A percentile compares a stretch with the other conserved stretches of the same genome.
These are phyloP conservation scores for Didymella pinodella DNA, from an alignment of 2,329 filamentous ascomycete species.

Conservation along the genomic window DNA sequence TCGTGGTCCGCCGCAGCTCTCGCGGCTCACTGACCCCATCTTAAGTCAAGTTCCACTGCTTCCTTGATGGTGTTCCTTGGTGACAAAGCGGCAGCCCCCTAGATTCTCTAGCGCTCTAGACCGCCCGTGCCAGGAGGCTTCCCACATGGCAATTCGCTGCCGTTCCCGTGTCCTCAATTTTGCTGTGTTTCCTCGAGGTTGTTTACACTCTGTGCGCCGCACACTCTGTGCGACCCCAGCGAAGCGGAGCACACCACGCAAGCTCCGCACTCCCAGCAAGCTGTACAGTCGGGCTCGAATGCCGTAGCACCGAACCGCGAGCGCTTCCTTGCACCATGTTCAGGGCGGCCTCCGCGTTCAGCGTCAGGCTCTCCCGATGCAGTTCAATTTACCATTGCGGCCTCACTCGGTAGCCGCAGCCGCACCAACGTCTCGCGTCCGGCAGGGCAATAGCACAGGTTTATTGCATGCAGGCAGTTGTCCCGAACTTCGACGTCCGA, in stretches of 20 bases:
- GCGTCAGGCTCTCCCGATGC: background rate
- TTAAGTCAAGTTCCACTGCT: slow-evolving; percentile 24
- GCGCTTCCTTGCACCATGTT: background rate
- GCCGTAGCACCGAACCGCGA: background rate
- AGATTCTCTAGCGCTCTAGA: slow-evolving; percentile 8
- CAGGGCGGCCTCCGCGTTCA: background rate
- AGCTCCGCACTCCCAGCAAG: background rate
- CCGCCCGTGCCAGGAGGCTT: background rate
- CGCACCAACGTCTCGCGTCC: background rate
- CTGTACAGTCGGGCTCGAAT: background rate
- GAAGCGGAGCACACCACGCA: background rate
- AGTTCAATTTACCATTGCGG: background rate
- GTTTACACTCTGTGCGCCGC: slow-evolving; percentile 3
- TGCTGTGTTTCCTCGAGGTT: slow-evolving; percentile 1
- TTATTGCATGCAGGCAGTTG: slow-evolving; percentile 4
- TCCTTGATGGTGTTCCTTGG: background rate
- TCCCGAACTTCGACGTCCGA: slow-evolving; percentile 1
- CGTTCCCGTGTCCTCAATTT: slow-evolving; percentile 4
- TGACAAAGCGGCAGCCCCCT: slow-evolving; percentile 12
- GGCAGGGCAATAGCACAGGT: background rate
- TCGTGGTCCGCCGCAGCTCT: slow-evolving; percentile 23
- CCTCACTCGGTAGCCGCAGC: background rate
- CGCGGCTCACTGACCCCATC: slow-evolving; percentile 36
- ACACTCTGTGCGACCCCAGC: background rate
- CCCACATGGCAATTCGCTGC: slow-evolving; percentile 20